These are phyloP conservation scores for Colletotrichum sp. DNA, from an alignment of 2,329 filamentous ascomycete species.

Conservation along the genomic window DNA sequence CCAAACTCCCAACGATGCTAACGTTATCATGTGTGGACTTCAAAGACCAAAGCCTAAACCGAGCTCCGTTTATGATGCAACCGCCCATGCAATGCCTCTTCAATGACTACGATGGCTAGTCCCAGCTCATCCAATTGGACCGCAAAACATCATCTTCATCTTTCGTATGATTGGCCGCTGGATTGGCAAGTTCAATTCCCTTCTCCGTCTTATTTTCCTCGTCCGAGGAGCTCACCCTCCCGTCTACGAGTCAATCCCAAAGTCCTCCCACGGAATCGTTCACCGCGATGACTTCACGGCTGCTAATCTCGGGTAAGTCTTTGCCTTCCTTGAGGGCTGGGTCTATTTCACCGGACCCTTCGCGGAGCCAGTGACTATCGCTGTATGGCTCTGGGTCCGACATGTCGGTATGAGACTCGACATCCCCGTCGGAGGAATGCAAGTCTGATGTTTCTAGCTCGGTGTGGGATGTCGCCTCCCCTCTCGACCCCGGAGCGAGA, in stretches of 20 bases:
- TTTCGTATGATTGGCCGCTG: background rate
- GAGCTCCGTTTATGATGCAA: background rate
- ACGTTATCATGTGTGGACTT: background rate
- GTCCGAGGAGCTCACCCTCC: conserved; percentile 26
- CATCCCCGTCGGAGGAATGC: conserved; percentile 21
- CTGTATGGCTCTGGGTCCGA: conserved; percentile 20
- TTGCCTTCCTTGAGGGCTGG: background rate
- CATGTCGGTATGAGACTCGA: conserved; percentile 20
- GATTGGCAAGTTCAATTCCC: background rate
- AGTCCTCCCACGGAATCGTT: conserved; percentile 9
- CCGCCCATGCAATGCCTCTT: background rate
- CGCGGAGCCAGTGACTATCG: conserved; percentile 13
- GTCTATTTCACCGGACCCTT: background rate
- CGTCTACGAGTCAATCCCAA: conserved; percentile 25
- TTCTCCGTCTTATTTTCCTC: conserved; percentile 16
- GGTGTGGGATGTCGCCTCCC: conserved; percentile 16
- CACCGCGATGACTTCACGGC: conserved; percentile 4
- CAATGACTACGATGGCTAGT: background rate
- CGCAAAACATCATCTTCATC: conserved; percentile 14
- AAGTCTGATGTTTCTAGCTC: conserved; percentile 21
- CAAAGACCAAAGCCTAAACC: background rate
- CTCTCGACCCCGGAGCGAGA: background rate
- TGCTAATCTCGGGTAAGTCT: background rate
- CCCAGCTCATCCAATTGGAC: conserved; percentile 23
- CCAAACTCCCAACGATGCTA: background rate